A percentile compares a stretch with the other conserved stretches of the same genome.
These are phyloP conservation scores for Heteromeles arbutifolia DNA, from an alignment of 306 rosid species.

Conservation along the genomic window DNA sequence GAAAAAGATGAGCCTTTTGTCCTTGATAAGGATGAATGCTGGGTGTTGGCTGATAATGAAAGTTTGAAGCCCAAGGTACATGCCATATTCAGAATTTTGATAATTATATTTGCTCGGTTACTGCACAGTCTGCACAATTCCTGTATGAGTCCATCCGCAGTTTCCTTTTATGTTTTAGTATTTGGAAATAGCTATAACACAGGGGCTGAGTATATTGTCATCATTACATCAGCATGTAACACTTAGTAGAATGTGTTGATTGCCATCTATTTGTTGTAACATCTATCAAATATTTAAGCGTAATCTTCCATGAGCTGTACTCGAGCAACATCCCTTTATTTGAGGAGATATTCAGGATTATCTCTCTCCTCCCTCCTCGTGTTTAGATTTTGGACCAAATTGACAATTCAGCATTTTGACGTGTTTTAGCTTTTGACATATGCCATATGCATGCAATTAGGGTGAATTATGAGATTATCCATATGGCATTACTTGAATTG, in stretches of 20 bases:
- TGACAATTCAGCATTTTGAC: neutral
- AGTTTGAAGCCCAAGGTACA: constrained; percentile 75
- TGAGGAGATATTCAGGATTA: neutral
- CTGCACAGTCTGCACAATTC: neutral
- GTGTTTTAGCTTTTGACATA: neutral
- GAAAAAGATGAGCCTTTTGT: constrained; percentile 76
- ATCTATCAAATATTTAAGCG: neutral
- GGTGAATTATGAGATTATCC: neutral
- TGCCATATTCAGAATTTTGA: constrained; percentile 4
- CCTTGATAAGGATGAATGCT: constrained; percentile 81
- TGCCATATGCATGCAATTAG: neutral
- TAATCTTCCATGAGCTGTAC: neutral
- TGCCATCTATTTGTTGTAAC: neutral
- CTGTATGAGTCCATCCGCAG: neutral
- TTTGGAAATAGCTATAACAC: neutral
- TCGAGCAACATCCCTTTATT: neutral
- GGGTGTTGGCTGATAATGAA: constrained; percentile 87
- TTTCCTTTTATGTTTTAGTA: neutral
- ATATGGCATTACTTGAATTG: neutral
- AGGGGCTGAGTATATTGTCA: neutral
- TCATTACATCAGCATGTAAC: neutral
- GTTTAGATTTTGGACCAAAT: neutral
- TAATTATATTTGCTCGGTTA: neutral
- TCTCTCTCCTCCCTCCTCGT: neutral
- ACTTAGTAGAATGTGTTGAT: neutral